Evolutionary conservation across 164 flowering plant genomes (phyloP).

Genomic region (Macadamia integrifolia): DNA sequence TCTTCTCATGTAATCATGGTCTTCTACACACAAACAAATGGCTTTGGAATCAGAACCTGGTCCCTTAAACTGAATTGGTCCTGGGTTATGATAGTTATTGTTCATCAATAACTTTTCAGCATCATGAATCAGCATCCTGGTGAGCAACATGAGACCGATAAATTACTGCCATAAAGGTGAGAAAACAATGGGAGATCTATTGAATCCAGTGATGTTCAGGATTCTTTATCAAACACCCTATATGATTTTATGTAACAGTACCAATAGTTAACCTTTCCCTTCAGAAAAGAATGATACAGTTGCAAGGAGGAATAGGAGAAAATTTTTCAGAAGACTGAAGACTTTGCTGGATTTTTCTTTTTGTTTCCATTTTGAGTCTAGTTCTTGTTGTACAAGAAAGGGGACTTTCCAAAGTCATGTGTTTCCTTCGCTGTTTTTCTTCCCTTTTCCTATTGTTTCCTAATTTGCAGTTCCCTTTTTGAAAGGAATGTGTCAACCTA

Average conservation of each 20-base stretch:
- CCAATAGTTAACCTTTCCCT: too few species aligned
- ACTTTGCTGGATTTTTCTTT: too few species aligned
- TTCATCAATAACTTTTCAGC: slow-evolving; percentile 17
- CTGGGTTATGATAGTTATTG: slow-evolving; percentile 25
- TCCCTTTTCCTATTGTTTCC: too few species aligned
- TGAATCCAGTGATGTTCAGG: background rate
- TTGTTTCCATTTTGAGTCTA: too few species aligned
- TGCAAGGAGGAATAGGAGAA: background rate
- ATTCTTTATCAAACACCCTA: background rate
- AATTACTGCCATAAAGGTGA: background rate
- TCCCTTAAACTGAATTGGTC: slow-evolving; percentile 25
- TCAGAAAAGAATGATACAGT: background rate
- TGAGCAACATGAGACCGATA: background rate
- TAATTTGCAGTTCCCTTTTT: too few species aligned
- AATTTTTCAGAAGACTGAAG: too few species aligned
- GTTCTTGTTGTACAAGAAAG: too few species aligned
- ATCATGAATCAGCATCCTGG: slow-evolving; percentile 14
- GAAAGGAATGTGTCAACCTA: too few species aligned
- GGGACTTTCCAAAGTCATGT: too few species aligned
- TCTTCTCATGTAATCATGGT: slow-evolving; percentile 29
- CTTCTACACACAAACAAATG: slow-evolving; percentile 15
- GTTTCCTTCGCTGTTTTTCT: too few species aligned
- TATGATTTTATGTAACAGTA: too few species aligned
- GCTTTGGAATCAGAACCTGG: slow-evolving; percentile 20
- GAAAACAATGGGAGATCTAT: background rate